Base-by-base conservation (phyloP, 495 filamentous ascomycete genomes). In the Venustampulla echinocandica region DNA sequence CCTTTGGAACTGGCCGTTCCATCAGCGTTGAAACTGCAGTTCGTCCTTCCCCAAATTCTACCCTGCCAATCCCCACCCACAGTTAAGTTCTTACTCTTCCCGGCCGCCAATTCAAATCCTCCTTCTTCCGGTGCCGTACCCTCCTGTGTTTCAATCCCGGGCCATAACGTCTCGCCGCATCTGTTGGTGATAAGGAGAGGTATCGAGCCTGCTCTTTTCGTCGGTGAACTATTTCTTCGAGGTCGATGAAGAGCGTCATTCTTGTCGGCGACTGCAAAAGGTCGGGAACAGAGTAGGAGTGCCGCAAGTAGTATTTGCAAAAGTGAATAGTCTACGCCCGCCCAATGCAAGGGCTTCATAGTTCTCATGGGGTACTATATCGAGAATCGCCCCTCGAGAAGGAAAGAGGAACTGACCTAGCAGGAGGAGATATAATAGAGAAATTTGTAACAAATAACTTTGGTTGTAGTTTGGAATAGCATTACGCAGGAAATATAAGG, bases 1-100 rank as follows among this genome's bases (percentile, higher is more conserved):
- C 49, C 61, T 43, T 61, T 61, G 19, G 46, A 43, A 48, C 60
- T 66, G 32, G 54, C 61, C 21, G 75, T 68, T 13, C 64, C 74
- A 25, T 66, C 69, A 18, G 61, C 61, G 58, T 77, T 76, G 59
- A 85, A 85, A 33, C 72, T 84, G 67, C 85, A 90, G 61, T 90
- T 90, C 18, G 85, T 88, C 41, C 85, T 67, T 15, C 80, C 85
- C 85, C 85, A 90, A 11, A 90, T 67, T 32, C 86, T 76, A 4
- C 85, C 85, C 52, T 84, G 77, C 86, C 85, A 90, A 52, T 84
- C 75, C 18, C 67, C 65, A 40, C 71, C 70, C 35, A 90, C 81
- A 15, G 63, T 76, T 35, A 84, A 61, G 34, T 64, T 64, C 41
- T 44, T 69, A 20, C 64, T 72, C 10, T 65, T 52, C 20, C 74